Evolutionary conservation across 148 eudicot species (phyloP).

Genomic region (Fagopyrum esculentum): DNA sequence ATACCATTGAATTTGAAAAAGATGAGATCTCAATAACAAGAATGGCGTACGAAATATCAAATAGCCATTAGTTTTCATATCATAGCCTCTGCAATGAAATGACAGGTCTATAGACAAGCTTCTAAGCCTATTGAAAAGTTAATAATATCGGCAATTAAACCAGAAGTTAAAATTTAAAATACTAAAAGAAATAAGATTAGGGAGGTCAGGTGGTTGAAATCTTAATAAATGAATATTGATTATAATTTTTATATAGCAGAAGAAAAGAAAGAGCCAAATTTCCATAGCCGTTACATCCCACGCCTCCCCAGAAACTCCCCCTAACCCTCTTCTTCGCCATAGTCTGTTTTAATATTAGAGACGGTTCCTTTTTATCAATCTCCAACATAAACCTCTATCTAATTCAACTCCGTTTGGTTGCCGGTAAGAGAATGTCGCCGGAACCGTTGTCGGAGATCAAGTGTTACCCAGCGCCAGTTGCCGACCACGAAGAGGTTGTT

Average conservation of each 20-base stretch:
- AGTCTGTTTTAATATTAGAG: not conserved
- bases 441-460: constrained; percentile 11
- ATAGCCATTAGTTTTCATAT: constrained; percentile 4
- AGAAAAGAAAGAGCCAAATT: constrained; percentile 9
- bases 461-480: constrained; percentile 31
- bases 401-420: not conserved
- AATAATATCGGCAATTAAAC: not conserved
- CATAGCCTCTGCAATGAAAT: constrained; percentile 10
- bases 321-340: constrained; percentile 5
- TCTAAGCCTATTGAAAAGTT: not conserved
- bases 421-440: constrained; percentile 28
- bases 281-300: constrained; percentile 18
- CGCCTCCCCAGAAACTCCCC: constrained; percentile 11
- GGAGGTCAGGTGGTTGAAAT: not conserved
- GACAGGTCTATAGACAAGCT: constrained; percentile 9
- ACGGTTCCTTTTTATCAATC: constrained; percentile 8
- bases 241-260: not conserved
- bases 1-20: not conserved
- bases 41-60: not conserved
- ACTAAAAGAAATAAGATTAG: not conserved
- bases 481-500: constrained; percentile 49
- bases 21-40: not conserved
- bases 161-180: not conserved
- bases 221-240: constrained; percentile 5
- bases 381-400: not conserved